Evolutionary conservation across 1,284 basidiomycete genomes (phyloP), one percentile per base, ranked within the genome.

Genomic region (Spongispora temasekensis): DNA sequence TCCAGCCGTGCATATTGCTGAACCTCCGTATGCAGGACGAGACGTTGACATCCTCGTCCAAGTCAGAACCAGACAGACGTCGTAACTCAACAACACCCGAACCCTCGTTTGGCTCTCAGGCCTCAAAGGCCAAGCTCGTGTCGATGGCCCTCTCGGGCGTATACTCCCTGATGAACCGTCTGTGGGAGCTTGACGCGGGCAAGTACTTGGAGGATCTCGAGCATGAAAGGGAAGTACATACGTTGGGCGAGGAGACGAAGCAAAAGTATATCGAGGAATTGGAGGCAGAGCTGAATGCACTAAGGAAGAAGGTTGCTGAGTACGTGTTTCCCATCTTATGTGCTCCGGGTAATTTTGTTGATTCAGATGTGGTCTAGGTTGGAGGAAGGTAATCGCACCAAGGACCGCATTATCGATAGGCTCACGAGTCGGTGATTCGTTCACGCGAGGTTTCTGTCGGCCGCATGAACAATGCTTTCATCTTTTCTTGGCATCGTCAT

Each of bases 141-240:
- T 48, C 64, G 5, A 60, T 10, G 3, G 9, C 52, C 8, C 6
- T 72, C 7, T 23, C 32, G 7, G 46, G 4, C 4, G 27, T 68
- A 2, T 27, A 23, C 5, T 9, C 13, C 0, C 25, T 17, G 17
- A 19, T 53, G 3, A 42, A 62, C 5, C 21, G 21, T 1, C 25
- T 71, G 2, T 31, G 42, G 3, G 48, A 55, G 12, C 53, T 68
- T 32, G 64, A 65, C 44, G 58, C 63, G 15, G 54, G 55, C 42
- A 67, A 72, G 7, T 77, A 80, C 54, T 67, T 83, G 28, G 67
- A 68, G 35, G 78, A 76, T 59, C 70, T 84, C 34, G 78, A 82
- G 61, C 72, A 77, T 48, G 76, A 75, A 58, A 67, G 68, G 17
- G 67, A 68, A 4, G 79, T 80, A 12, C 70, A 78, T 53, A 73